Evolutionary conservation across 2,329 filamentous ascomycete species (phyloP).

Genomic region (Arthroderma uncinatum): DNA sequence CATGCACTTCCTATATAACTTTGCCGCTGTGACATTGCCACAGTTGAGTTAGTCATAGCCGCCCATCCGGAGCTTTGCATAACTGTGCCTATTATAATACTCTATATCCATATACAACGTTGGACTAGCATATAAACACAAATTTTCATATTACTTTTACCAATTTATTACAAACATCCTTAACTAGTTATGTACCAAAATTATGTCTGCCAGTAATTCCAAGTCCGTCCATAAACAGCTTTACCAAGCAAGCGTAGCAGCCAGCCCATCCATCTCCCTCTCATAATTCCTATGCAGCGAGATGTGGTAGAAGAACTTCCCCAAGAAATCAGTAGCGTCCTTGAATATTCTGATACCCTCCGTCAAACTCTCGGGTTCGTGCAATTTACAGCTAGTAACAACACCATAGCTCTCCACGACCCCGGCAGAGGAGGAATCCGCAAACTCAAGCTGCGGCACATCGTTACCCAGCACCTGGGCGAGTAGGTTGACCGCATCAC

Average conservation of each 20-base stretch:
- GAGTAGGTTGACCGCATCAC: slow-evolving; percentile 58
- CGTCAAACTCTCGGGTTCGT: slow-evolving; percentile 47
- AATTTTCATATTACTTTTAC: not conserved
- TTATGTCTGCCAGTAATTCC: not conserved
- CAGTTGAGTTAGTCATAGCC: too few relatives aligned
- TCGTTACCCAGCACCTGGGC: slow-evolving; percentile 33
- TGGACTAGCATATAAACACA: too few relatives aligned
- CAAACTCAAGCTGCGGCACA: slow-evolving; percentile 40
- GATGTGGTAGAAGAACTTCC: slow-evolving; percentile 58
- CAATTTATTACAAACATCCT: not conserved
- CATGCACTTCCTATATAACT: too few relatives aligned
- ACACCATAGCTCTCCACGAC: slow-evolving; percentile 64
- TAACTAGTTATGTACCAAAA: not conserved
- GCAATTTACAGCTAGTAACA: slow-evolving; percentile 50
- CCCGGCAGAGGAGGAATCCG: slow-evolving; percentile 36
- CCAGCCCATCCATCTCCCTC: slow-evolving; percentile 61
- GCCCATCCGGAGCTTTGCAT: too few relatives aligned
- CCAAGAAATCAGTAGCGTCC: slow-evolving; percentile 57
- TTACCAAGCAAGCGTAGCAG: slow-evolving; percentile 57
- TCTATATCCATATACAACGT: too few relatives aligned
- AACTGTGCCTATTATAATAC: too few relatives aligned
- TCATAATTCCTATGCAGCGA: slow-evolving; percentile 63
- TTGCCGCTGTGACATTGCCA: too few relatives aligned
- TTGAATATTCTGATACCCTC: slow-evolving; percentile 54
- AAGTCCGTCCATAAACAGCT: not conserved